Conservation (phyloP, 1,284 basidiomycete species). For the Grifola frondosa region DNA sequence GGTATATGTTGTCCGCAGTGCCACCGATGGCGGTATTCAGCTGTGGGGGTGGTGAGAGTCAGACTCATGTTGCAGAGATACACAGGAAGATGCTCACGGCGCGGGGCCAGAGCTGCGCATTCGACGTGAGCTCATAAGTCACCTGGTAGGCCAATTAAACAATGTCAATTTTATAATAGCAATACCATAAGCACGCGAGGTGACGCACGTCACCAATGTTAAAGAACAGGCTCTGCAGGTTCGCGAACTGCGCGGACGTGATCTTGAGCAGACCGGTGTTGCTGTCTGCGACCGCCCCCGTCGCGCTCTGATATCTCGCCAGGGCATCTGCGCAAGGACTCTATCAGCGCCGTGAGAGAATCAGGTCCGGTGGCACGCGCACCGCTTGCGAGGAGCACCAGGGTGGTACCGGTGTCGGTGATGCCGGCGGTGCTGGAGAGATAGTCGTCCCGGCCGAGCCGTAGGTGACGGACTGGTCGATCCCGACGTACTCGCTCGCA, state of each 20-base stretch:
- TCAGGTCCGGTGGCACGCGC: background rate
- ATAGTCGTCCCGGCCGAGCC: constrained; percentile 23
- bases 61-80: background rate
- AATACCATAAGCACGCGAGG: background rate
- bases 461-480: constrained; percentile 50
- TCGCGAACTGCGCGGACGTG: constrained; percentile 20
- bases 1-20: constrained; percentile 23
- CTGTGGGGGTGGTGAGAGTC: constrained; percentile 7
- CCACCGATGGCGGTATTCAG: constrained; percentile 32
- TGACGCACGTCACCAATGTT: constrained; percentile 21
- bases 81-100: constrained; percentile 13
- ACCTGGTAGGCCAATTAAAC: constrained; percentile 4
- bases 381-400: constrained; percentile 39
- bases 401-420: constrained; percentile 29
- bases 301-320: constrained; percentile 19
- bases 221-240: constrained; percentile 29
- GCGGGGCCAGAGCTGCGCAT: constrained; percentile 29
- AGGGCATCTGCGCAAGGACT: constrained; percentile 19
- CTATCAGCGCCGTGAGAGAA: background rate
- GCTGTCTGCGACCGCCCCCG: constrained; percentile 22
- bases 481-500: constrained; percentile 49
- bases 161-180: background rate
- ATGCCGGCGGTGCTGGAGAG: constrained; percentile 25
- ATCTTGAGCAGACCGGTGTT: constrained; percentile 26
- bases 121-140: constrained; percentile 26